A percentile compares a stretch with the other conserved stretches of the same genome.
Evolutionary conservation across 441 rosid species (phyloP).

Genomic region (Croton laevigatus): DNA sequence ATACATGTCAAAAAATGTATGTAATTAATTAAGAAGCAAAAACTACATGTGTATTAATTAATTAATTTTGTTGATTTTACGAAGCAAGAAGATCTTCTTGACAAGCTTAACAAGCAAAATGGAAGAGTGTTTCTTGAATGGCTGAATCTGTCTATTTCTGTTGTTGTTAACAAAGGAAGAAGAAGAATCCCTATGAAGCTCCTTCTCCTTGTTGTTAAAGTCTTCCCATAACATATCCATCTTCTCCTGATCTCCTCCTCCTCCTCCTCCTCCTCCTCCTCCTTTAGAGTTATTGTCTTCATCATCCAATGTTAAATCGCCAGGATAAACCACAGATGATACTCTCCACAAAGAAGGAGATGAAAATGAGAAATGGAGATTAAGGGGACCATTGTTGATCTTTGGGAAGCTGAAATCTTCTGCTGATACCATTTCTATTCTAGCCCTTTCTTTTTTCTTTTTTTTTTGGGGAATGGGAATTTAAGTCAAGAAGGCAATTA

Average conservation of each 20-base stretch:
- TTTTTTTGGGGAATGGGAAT: no score
- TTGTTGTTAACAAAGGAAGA: background rate
- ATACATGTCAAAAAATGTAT: no score
- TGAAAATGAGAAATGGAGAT: slow-evolving; percentile 26
- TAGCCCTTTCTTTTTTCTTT: background rate
- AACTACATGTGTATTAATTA: background rate
- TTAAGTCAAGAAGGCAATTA: no score
- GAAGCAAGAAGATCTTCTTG: slow-evolving; percentile 32
- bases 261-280: no score
- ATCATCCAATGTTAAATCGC: background rate
- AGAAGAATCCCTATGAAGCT: slow-evolving; percentile 27
- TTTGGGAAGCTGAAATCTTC: slow-evolving; percentile 51
- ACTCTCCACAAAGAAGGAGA: slow-evolving; percentile 42
- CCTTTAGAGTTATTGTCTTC: no score
- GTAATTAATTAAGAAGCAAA: no score
- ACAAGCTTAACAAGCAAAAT: slow-evolving; percentile 23
- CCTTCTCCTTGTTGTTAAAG: slow-evolving; percentile 40
- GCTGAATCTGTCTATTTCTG: background rate
- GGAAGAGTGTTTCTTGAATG: slow-evolving; percentile 16
- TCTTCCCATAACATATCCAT: slow-evolving; percentile 53
- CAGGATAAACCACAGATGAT: slow-evolving; percentile 34
- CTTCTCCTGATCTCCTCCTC: slow-evolving; percentile 17
- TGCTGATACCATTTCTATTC: slow-evolving; percentile 21
- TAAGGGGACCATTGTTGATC: slow-evolving; percentile 22
- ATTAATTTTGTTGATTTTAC: background rate